phyloP scores from a whole-genome alignment of 441 rosid genomes.

The Geranium incanum region DNA sequence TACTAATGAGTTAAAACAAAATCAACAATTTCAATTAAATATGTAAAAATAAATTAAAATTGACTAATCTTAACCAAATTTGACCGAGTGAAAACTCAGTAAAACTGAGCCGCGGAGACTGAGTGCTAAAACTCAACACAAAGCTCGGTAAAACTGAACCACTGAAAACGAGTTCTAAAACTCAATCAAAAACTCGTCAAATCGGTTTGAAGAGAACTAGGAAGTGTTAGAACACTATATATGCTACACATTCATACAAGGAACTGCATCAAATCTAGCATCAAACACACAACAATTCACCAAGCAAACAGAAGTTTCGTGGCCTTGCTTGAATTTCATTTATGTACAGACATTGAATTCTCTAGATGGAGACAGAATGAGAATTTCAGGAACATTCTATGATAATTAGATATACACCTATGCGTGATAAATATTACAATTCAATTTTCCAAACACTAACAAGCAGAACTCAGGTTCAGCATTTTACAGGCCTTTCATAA shows the following conservation, averaged over 20 bases:
- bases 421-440: conserved; percentile 3
- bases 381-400: neutral
- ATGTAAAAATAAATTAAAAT: no score
- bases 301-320: neutral
- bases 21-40: no score
- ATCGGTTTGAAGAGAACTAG: no score
- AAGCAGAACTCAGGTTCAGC: neutral
- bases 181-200: no score
- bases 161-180: no score
- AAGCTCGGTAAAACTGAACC: no score
- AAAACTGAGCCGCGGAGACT: no score
- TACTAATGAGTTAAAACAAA: no score
- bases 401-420: neutral
- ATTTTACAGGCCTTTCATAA: conserved; percentile 51
- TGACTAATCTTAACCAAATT: no score
- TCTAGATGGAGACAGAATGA: neutral
- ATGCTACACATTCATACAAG: neutral
- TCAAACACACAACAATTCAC: neutral
- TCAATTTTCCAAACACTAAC: neutral
- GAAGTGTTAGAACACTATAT: no score
- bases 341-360: neutral
- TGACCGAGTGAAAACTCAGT: no score
- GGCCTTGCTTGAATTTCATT: neutral
- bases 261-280: neutral
- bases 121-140: no score